Percentiles rank a stretch among this genome's conserved stretches.
Conservation (phyloP, 2,329 filamentous ascomycete genomes). For the Scleromitrula shiraiana region DNA sequence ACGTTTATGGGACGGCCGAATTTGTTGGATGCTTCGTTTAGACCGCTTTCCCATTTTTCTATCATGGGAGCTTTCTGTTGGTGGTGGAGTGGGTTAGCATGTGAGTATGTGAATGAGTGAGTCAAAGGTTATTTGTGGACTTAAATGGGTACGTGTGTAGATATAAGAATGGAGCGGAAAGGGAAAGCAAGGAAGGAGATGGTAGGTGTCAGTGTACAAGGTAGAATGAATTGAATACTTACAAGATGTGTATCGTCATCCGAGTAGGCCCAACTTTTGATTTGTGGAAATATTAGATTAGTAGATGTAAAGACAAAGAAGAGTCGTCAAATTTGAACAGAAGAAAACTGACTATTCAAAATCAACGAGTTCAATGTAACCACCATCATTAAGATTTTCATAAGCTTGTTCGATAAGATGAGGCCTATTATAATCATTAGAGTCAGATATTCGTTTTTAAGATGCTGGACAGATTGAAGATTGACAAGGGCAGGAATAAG, state of each 20-base stretch:
- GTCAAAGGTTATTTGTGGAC: no score
- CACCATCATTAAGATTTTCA: slow-evolving; percentile 19
- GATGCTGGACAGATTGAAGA: no score
- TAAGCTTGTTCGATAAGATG: slow-evolving; percentile 17
- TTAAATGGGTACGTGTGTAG: no score
- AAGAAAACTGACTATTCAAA: slow-evolving; percentile 18
- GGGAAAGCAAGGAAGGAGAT: neutral
- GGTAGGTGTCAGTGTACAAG: no score
- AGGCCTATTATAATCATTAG: slow-evolving; percentile 18
- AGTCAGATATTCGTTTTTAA: slow-evolving; percentile 18
- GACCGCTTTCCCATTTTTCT: slow-evolving; percentile 15
- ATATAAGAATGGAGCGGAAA: neutral
- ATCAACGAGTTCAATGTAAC: slow-evolving; percentile 22
- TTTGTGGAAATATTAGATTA: neutral
- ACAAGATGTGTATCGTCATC: neutral
- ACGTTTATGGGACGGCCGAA: slow-evolving; percentile 28
- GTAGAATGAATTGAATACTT: no score
- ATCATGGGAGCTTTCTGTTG: slow-evolving; percentile 9
- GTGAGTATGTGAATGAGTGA: no score
- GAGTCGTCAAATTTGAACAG: neutral
- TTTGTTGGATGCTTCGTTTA: slow-evolving; percentile 27
- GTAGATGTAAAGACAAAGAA: no score
- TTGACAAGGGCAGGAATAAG: slow-evolving; percentile 30
- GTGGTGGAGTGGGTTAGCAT: neutral
- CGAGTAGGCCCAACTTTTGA: neutral